These are phyloP conservation scores for Pseudodiploospora longispora DNA, from an alignment of 2,329 filamentous ascomycete genomes.

Conservation along the genomic window DNA sequence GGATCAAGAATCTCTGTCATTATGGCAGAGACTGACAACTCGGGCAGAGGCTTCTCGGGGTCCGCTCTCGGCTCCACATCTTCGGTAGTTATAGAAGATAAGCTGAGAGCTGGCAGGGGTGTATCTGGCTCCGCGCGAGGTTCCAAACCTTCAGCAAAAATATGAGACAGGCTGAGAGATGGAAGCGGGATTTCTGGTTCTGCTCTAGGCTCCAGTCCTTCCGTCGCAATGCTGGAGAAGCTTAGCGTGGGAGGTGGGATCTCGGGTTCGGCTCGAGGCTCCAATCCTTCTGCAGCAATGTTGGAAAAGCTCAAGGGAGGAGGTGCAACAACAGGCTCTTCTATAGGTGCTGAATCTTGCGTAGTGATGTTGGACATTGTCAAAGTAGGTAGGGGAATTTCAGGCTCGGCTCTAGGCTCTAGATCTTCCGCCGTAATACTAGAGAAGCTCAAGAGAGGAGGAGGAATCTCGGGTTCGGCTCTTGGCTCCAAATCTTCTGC, in stretches of 20 bases:
- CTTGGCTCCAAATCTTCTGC: constrained; percentile 20
- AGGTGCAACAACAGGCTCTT: constrained; percentile 19
- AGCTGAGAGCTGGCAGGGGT: constrained; percentile 16
- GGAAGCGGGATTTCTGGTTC: constrained; percentile 14
- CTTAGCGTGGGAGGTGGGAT: constrained; percentile 15
- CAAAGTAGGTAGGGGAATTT: constrained; percentile 12
- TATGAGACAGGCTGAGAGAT: constrained; percentile 22
- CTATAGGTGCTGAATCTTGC: constrained; percentile 18
- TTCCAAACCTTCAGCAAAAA: constrained; percentile 26
- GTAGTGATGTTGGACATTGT: constrained; percentile 17
- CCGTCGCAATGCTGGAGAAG: constrained; percentile 22
- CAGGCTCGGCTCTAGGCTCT: constrained; percentile 20
- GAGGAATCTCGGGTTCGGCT: constrained; percentile 12
- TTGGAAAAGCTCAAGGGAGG: constrained; percentile 22
- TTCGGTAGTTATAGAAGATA: constrained; percentile 24
- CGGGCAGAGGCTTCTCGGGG: constrained; percentile 1
- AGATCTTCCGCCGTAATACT: constrained; percentile 20
- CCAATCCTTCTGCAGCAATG: constrained; percentile 24
- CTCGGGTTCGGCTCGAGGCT: constrained; percentile 19
- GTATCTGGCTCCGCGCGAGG: constrained; percentile 17
- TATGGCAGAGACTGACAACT: neutral
- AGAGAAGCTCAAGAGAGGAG: constrained; percentile 18
- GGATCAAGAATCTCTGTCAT: constrained; percentile 18
- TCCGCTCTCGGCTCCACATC: constrained; percentile 19
- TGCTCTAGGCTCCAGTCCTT: constrained; percentile 21